Conservation (phyloP, 352 stramenopile species). For the Lagenidium giganteum region DNA sequence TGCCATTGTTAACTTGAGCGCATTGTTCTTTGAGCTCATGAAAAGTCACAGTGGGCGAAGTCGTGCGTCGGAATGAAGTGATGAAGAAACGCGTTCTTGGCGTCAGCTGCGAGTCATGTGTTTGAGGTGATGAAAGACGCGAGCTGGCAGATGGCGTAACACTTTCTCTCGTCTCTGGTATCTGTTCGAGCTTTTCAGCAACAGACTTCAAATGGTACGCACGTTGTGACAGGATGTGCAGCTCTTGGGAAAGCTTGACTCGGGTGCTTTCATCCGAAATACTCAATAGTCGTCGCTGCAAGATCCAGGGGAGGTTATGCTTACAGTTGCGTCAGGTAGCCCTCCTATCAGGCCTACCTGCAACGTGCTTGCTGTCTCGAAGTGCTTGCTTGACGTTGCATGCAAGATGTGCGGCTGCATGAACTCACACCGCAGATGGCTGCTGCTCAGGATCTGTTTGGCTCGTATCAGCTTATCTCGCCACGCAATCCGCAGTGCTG, state of each 20-base stretch:
- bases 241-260: slow-evolving; percentile 4
- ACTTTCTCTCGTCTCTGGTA: neutral
- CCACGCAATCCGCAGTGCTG: slow-evolving; percentile 1
- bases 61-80: slow-evolving; percentile 3
- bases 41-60: slow-evolving; percentile 3
- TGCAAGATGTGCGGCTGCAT: slow-evolving; percentile 6
- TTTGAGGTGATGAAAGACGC: neutral
- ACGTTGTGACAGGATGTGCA: slow-evolving; percentile 11
- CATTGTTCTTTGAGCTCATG: slow-evolving; percentile 16
- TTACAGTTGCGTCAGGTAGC: neutral
- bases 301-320: neutral
- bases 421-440: slow-evolving; percentile 7
- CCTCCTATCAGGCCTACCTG: slow-evolving; percentile 4
- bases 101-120: neutral
- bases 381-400: slow-evolving; percentile 12
- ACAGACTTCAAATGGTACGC: slow-evolving; percentile 15
- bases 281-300: slow-evolving; percentile 1
- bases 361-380: slow-evolving; percentile 7
- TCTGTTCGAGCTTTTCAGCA: slow-evolving; percentile 1
- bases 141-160: neutral
- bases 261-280: neutral
- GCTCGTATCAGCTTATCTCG: neutral
- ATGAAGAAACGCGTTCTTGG: slow-evolving; percentile 13
- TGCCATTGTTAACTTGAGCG: neutral
- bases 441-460: slow-evolving; percentile 3